phyloP scores from a whole-genome alignment of 2,329 filamentous ascomycete species.

The Stromatinia cepivora region DNA sequence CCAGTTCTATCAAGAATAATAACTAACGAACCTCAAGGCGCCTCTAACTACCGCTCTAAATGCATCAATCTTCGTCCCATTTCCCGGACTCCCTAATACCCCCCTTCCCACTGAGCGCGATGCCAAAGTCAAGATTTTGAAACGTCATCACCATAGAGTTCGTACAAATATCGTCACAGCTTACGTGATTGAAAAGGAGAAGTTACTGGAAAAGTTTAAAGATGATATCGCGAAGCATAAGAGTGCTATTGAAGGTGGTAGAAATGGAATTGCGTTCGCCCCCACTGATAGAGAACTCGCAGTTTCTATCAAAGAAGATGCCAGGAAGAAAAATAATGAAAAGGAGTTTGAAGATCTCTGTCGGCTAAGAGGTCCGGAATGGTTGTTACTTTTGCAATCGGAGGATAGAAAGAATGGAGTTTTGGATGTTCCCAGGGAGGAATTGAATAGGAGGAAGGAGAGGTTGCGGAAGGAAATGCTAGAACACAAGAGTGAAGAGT shows the following conservation, averaged over 20 bases:
- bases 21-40: background rate
- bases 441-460: conserved; percentile 23
- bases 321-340: background rate
- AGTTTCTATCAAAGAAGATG: background rate
- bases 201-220: background rate
- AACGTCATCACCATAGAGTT: conserved; percentile 33
- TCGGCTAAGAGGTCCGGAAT: conserved; percentile 3
- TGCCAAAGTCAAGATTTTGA: conserved; percentile 30
- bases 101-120: conserved; percentile 17
- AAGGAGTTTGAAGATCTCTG: background rate
- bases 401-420: conserved; percentile 9
- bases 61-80: conserved; percentile 36
- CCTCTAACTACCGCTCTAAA: conserved; percentile 20
- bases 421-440: conserved; percentile 25
- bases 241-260: background rate
- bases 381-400: conserved; percentile 7
- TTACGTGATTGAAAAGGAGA: conserved; percentile 25
- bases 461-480: background rate
- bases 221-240: background rate
- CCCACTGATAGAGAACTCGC: background rate
- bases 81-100: conserved; percentile 26
- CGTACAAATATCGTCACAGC: conserved; percentile 30
- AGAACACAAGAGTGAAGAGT: conserved; percentile 21
- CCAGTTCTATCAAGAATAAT: background rate
- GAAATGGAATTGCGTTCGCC: background rate